phyloP scores from a whole-genome alignment of 768 basidiomycete species.

The Trametes maxima region DNA sequence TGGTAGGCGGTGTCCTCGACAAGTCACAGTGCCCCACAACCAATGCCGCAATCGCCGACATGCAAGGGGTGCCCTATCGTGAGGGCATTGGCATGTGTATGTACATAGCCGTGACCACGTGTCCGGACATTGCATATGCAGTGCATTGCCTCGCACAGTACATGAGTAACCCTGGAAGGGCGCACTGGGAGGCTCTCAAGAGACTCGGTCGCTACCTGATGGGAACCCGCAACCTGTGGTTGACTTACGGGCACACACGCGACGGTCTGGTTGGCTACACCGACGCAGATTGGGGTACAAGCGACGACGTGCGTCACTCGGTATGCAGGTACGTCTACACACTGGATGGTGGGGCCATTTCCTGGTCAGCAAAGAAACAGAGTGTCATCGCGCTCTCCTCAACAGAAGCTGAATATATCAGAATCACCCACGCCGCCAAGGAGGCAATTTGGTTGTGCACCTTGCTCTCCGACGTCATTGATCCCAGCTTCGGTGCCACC shows the following conservation, averaged over 20 bases:
- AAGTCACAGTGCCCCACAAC: neutral
- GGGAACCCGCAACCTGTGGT: constrained; percentile 25
- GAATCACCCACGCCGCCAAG: constrained; percentile 28
- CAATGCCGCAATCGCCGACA: constrained; percentile 4
- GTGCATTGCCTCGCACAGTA: constrained; percentile 31
- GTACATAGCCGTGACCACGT: constrained; percentile 18
- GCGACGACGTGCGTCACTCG: constrained; percentile 24
- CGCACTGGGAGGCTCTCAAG: constrained; percentile 32
- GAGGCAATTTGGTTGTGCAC: constrained; percentile 34
- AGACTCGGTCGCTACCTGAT: constrained; percentile 32
- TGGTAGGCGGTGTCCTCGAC: neutral
- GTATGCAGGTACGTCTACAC: constrained; percentile 35
- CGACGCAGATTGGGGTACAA: constrained; percentile 37
- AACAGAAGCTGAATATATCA: constrained; percentile 42
- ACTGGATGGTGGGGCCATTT: constrained; percentile 27
- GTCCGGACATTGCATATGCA: constrained; percentile 25
- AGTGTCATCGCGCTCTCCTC: constrained; percentile 33
- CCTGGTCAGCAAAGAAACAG: constrained; percentile 37
- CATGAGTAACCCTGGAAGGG: constrained; percentile 22
- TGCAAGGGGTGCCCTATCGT: constrained; percentile 22
- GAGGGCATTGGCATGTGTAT: constrained; percentile 25
- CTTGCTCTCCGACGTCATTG: constrained; percentile 22
- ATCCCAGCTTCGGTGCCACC: neutral
- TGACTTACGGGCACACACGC: constrained; percentile 6
- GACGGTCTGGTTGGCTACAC: constrained; percentile 24